These are phyloP conservation scores for Berberis thunbergii DNA, from an alignment of 164 flowering plant genomes.

Conservation along the genomic window DNA sequence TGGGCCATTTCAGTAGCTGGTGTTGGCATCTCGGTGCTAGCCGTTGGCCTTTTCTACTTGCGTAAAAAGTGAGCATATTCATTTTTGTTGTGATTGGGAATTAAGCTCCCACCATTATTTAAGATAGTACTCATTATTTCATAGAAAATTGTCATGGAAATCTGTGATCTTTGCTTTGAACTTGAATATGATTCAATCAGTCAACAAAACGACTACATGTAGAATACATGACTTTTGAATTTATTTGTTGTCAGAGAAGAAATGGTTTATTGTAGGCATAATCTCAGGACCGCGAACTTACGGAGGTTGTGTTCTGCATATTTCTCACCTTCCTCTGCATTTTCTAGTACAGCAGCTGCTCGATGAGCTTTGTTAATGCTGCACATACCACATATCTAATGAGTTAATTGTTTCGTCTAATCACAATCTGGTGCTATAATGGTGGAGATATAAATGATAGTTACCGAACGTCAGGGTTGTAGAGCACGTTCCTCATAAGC, in stretches of 20 bases:
- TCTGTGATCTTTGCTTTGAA: too few species aligned
- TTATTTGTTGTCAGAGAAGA: slow-evolving; percentile 36
- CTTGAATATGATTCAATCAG: too few species aligned
- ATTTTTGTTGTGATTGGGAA: too few species aligned
- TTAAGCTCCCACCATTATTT: too few species aligned
- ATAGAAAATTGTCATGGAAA: too few species aligned
- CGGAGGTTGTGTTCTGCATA: slow-evolving; percentile 62
- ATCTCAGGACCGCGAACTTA: slow-evolving; percentile 68
- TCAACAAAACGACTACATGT: too few species aligned
- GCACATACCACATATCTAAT: neutral
- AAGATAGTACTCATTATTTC: too few species aligned
- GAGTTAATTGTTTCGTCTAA: too few species aligned
- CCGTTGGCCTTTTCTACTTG: slow-evolving; percentile 34
- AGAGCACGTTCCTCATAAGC: slow-evolving; percentile 49
- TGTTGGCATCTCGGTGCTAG: slow-evolving; percentile 45
- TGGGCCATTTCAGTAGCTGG: slow-evolving; percentile 60
- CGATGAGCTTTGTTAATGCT: slow-evolving; percentile 59
- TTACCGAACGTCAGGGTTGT: slow-evolving; percentile 79
- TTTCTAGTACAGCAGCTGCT: slow-evolving; percentile 45
- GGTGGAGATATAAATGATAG: too few species aligned
- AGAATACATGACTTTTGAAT: neutral
- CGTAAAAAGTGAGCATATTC: slow-evolving; percentile 34
- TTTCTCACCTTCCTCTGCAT: slow-evolving; percentile 72
- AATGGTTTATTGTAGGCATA: slow-evolving; percentile 63
- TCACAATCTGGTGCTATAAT: too few species aligned